Percentiles rank a stretch among this genome's conserved stretches.
Conservation (phyloP, 768 basidiomycete genomes). For the Roridomyces roridus region DNA sequence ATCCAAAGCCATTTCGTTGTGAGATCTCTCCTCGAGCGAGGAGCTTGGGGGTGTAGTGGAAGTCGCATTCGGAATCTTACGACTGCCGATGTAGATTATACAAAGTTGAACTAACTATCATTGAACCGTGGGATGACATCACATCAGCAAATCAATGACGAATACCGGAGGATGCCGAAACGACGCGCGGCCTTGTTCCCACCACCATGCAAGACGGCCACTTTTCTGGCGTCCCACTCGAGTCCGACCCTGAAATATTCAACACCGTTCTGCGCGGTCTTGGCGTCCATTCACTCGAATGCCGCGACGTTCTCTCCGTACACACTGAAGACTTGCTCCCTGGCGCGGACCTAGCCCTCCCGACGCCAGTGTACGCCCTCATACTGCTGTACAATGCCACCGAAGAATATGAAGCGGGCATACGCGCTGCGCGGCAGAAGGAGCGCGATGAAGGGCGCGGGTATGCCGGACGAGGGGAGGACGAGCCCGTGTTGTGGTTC, state of each 20-base stretch:
- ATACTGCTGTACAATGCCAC: constrained; percentile 19
- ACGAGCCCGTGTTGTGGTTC: constrained; percentile 23
- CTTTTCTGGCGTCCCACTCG: constrained; percentile 23
- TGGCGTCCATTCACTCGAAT: constrained; percentile 21
- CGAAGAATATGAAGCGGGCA: constrained; percentile 12
- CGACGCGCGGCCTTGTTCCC: too few relatives aligned
- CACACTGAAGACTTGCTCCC: constrained; percentile 9
- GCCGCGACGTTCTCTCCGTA: constrained; percentile 21
- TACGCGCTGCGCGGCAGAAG: constrained; percentile 14
- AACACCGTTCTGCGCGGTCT: constrained; percentile 21
- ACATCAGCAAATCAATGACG: too few relatives aligned
- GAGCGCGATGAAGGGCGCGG: constrained; percentile 15
- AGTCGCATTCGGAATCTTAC: too few relatives aligned
- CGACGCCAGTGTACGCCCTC: constrained; percentile 17
- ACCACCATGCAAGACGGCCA: neutral
- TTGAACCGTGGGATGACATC: too few relatives aligned
- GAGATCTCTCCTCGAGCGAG: too few relatives aligned
- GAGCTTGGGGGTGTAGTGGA: too few relatives aligned
- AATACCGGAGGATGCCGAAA: too few relatives aligned
- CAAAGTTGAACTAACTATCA: too few relatives aligned
- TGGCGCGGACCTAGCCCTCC: constrained; percentile 3
- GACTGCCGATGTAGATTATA: too few relatives aligned
- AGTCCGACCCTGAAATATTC: constrained; percentile 27
- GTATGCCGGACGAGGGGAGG: constrained; percentile 17
- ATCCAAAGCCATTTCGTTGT: too few relatives aligned